Conservation (phyloP, 176 grass and related monocot genomes). For the Triticum monococcum region DNA sequence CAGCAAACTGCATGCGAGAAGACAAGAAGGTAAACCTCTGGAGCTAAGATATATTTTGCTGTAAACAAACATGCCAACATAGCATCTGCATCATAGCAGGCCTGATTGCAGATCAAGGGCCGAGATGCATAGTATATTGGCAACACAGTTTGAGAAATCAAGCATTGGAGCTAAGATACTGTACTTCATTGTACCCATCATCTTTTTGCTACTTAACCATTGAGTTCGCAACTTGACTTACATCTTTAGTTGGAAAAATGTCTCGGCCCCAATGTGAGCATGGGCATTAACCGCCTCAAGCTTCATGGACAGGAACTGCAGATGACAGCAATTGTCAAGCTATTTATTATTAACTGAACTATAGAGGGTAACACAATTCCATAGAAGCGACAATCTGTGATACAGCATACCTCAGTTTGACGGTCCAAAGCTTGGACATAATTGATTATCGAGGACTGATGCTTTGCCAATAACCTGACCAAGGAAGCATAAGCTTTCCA, state of each 20-base stretch:
- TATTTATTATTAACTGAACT: slow-evolving; percentile 26
- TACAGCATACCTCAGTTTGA: slow-evolving; percentile 69
- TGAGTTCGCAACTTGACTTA: slow-evolving; percentile 45
- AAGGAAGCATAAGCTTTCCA: slow-evolving; percentile 21
- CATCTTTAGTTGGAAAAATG: slow-evolving; percentile 79
- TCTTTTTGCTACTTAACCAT: slow-evolving; percentile 1
- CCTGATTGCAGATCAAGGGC: not conserved
- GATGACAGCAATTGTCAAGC: slow-evolving; percentile 11
- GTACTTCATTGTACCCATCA: not conserved
- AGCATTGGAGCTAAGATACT: not conserved
- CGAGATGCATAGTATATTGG: not conserved
- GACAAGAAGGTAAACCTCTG: not conserved
- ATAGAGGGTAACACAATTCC: not conserved
- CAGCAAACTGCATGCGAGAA: slow-evolving; percentile 44
- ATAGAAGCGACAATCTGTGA: not conserved
- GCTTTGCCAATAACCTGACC: slow-evolving; percentile 87
- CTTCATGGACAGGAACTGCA: slow-evolving; percentile 92
- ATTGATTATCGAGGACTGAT: slow-evolving; percentile 75
- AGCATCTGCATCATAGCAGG: not conserved
- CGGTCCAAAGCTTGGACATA: slow-evolving; percentile 88
- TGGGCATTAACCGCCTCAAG: slow-evolving; percentile 84
- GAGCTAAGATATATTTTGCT: not conserved
- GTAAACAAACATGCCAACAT: not conserved
- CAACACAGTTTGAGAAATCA: not conserved
- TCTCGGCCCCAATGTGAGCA: slow-evolving; percentile 49